These are phyloP conservation scores for Candida xiaguanensis DNA, from an alignment of 805 yeast species.

Conservation along the genomic window DNA sequence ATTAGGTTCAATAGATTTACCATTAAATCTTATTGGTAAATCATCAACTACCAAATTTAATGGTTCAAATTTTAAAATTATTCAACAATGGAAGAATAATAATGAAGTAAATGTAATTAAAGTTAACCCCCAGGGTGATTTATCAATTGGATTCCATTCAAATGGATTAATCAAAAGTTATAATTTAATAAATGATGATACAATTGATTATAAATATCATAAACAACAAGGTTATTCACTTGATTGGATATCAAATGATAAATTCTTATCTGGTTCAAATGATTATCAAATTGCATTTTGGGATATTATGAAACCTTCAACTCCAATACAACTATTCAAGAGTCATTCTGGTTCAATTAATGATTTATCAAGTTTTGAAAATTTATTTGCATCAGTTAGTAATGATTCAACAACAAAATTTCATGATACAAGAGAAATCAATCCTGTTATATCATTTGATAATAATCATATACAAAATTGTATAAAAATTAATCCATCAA, in stretches of 20 bases:
- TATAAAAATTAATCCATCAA: constrained; percentile 58
- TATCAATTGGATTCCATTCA: constrained; percentile 54
- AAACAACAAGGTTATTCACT: constrained; percentile 65
- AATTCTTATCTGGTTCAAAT: constrained; percentile 60
- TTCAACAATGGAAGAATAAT: constrained; percentile 55
- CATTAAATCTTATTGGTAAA: constrained; percentile 42
- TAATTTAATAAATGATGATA: constrained; percentile 21
- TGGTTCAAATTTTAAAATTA: constrained; percentile 33
- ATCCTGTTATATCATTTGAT: constrained; percentile 44
- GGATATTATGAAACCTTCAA: constrained; percentile 46
- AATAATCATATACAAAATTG: constrained; percentile 62
- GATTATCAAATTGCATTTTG: constrained; percentile 70
- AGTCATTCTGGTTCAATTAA: constrained; percentile 59
- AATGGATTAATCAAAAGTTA: constrained; percentile 48
- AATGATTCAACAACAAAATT: constrained; percentile 64
- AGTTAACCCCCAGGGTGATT: constrained; percentile 45
- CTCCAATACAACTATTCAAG: constrained; percentile 48
- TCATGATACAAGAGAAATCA: constrained; percentile 48
- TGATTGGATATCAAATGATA: constrained; percentile 55
- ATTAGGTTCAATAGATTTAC: constrained; percentile 42
- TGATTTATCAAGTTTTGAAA: constrained; percentile 43
- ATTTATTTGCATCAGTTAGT: constrained; percentile 64
- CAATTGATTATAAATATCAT: constrained; percentile 49
- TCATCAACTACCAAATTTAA: too few relatives aligned
- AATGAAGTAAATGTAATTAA: constrained; percentile 60